A percentile compares a stretch with the other conserved stretches of the same genome.
These are phyloP conservation scores for Uronychia setigera DNA, from an alignment of 73 alveolate genomes.

Conservation along the genomic window DNA sequence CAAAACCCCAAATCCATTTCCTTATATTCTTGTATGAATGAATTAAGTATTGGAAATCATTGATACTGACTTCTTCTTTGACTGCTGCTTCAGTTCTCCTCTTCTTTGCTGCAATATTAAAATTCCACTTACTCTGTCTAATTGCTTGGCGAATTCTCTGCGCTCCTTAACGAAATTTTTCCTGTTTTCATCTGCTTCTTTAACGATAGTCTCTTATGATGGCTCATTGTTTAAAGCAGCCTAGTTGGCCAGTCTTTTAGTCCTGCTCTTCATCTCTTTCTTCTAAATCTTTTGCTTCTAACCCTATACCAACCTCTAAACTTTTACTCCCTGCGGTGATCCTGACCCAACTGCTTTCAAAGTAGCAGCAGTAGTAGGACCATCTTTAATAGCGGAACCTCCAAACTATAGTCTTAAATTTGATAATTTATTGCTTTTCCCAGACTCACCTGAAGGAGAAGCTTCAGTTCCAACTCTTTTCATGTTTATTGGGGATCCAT, in stretches of 20 bases:
- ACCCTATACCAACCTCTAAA: neutral
- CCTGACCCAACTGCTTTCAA: too few species aligned
- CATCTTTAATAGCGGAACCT: neutral
- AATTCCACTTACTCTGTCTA: neutral
- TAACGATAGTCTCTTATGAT: neutral
- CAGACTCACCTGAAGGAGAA: neutral
- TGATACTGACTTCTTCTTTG: too few species aligned
- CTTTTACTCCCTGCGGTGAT: neutral
- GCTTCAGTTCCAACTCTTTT: neutral
- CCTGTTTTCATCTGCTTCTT: neutral
- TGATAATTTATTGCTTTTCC: neutral
- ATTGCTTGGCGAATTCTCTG: neutral
- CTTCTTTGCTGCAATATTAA: too few species aligned
- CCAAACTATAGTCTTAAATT: neutral
- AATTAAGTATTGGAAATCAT: too few species aligned
- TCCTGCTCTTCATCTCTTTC: neutral
- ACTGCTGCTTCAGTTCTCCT: too few species aligned
- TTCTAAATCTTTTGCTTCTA: neutral
- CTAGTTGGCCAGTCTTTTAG: neutral
- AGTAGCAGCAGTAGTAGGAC: too few species aligned
- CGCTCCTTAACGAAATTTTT: neutral
- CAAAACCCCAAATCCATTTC: too few species aligned
- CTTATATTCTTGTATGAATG: too few species aligned
- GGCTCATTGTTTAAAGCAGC: neutral
- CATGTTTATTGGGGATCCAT: neutral